phyloP scores from a whole-genome alignment of 2,329 filamentous ascomycete genomes.

The Penicillium sumatraense region DNA sequence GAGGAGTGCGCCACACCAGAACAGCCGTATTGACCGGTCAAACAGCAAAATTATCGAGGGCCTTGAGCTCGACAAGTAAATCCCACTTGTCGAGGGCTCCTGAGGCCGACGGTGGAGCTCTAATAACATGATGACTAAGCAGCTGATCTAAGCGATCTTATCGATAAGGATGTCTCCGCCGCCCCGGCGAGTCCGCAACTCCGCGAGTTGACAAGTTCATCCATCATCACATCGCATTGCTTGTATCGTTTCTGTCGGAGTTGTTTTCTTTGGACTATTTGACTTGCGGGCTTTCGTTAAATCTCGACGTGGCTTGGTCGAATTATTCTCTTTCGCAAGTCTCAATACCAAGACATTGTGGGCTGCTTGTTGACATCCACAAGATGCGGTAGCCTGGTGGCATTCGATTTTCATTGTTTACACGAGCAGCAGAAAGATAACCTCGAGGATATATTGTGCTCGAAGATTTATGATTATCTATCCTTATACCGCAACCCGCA shows the following conservation, averaged over 20 bases:
- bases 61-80: constrained; percentile 8
- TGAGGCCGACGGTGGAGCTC: constrained; percentile 13
- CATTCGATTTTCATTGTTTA: not conserved
- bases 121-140: constrained; percentile 14
- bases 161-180: constrained; percentile 28
- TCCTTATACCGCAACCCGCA: not conserved
- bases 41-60: constrained; percentile 1
- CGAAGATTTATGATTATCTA: not conserved
- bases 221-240: not conserved
- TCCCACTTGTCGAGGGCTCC: constrained; percentile 12
- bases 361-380: not conserved
- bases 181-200: constrained; percentile 6
- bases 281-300: not conserved
- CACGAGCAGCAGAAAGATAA: not conserved
- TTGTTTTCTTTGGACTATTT: not conserved
- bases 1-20: not conserved
- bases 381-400: constrained; percentile 11
- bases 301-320: not conserved
- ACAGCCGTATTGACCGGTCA: not conserved
- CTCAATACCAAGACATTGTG: not conserved
- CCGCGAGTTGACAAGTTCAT: too few species aligned
- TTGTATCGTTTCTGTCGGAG: not conserved
- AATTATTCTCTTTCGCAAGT: not conserved
- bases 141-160: constrained; percentile 12
- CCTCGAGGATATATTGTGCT: not conserved